phyloP scores from a whole-genome alignment of 1,139 yeast genomes.

The Suhomyces maxii region DNA sequence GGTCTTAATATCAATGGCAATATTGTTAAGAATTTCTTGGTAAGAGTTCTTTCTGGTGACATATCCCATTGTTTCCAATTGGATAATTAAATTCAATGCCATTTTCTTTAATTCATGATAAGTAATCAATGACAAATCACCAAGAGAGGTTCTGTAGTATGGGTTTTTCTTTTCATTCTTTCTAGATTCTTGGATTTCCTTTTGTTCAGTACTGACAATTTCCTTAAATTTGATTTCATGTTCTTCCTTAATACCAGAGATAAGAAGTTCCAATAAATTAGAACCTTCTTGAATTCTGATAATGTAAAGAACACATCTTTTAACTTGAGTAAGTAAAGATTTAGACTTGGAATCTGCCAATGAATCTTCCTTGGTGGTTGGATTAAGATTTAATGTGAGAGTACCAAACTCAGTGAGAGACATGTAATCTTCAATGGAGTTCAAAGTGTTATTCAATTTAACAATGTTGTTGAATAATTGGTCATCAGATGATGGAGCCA shows the following conservation, averaged over 20 bases:
- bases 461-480: conserved; percentile 49
- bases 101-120: conserved; percentile 78
- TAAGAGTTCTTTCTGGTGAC: conserved; percentile 69
- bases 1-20: conserved; percentile 80
- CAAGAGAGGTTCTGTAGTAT: conserved; percentile 45
- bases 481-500: conserved; percentile 56
- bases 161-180: conserved; percentile 32
- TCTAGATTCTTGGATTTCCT: conserved; percentile 22
- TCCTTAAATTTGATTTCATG: conserved; percentile 66
- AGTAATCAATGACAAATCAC: conserved; percentile 54
- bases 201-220: conserved; percentile 52
- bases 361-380: conserved; percentile 50
- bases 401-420: conserved; percentile 42
- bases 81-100: conserved; percentile 73
- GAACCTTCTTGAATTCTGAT: conserved; percentile 79
- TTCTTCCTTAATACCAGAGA: conserved; percentile 65
- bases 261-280: conserved; percentile 69
- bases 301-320: conserved; percentile 75
- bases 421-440: conserved; percentile 41
- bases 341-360: conserved; percentile 47
- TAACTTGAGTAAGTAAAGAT: conserved; percentile 72
- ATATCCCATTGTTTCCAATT: conserved; percentile 69
- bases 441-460: conserved; percentile 35
- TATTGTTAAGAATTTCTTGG: conserved; percentile 77
- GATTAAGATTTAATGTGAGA: conserved; percentile 47